These are phyloP conservation scores for Picea abies DNA, from an alignment of 83 land plant genomes.

Conservation along the genomic window DNA sequence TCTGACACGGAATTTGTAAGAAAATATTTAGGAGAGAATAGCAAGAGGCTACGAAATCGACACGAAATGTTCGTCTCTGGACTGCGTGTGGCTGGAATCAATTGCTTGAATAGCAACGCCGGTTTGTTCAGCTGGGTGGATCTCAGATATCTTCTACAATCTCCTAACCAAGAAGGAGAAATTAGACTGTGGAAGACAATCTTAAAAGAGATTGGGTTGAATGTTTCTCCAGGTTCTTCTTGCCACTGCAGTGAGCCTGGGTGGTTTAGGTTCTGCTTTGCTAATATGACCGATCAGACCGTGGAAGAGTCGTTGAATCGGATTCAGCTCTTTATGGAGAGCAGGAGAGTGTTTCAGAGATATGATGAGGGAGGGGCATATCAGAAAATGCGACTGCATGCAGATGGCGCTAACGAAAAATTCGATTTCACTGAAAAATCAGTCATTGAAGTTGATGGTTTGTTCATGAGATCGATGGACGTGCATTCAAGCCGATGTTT, in stretches of 20 bases:
- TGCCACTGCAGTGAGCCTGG: constrained; percentile 80
- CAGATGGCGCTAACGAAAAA: no score
- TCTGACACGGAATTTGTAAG: constrained; percentile 45
- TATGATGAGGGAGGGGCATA: no score
- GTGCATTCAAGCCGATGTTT: no score
- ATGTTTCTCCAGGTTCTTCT: constrained; percentile 66
- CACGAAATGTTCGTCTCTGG: constrained; percentile 11
- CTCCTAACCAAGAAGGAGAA: constrained; percentile 50
- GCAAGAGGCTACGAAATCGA: constrained; percentile 35
- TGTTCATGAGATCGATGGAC: no score
- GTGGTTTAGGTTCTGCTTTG: constrained; percentile 85
- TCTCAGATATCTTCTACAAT: constrained; percentile 44
- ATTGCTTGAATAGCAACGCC: constrained; percentile 50
- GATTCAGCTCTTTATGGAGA: constrained; percentile 29
- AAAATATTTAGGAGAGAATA: constrained; percentile 39
- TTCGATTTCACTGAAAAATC: no score
- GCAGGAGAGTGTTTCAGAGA: no score
- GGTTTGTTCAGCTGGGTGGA: constrained; percentile 78
- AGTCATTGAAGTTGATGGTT: no score
- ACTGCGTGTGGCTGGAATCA: constrained; percentile 42
- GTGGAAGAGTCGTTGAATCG: constrained; percentile 47
- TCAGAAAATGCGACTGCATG: no score
- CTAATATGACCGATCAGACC: constrained; percentile 47
- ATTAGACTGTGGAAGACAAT: constrained; percentile 66
- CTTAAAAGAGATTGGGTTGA: constrained; percentile 57